A percentile compares a stretch with the other conserved stretches of the same genome.
phyloP scores from a whole-genome alignment of 164 flowering plant genomes.

The Liriodendron chinense region DNA sequence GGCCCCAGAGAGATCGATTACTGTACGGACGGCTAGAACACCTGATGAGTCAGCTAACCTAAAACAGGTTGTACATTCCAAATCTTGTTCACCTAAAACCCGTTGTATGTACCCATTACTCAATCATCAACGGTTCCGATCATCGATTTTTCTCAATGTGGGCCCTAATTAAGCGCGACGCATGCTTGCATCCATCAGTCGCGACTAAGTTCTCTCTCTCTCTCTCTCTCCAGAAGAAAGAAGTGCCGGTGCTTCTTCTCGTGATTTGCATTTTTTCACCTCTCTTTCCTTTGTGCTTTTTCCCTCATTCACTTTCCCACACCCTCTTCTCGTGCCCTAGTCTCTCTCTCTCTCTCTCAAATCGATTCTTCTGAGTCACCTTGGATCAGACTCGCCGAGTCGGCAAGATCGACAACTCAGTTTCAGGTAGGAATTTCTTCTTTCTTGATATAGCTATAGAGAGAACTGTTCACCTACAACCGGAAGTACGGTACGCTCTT shows the following conservation, averaged over 20 bases:
- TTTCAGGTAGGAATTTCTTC: conserved; percentile 11
- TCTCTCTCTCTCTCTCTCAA: not conserved
- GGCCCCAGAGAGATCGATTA: too few relatives aligned
- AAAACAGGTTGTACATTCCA: too few relatives aligned
- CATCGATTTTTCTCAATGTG: too few relatives aligned
- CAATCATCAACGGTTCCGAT: not conserved
- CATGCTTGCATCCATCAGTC: not conserved
- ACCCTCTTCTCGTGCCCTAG: not conserved
- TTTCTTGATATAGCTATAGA: not conserved
- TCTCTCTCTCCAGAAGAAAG: not conserved
- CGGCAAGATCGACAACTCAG: not conserved
- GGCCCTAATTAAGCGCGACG: not conserved
- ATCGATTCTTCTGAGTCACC: conserved; percentile 1
- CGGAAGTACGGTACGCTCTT: not conserved
- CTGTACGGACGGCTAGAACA: too few relatives aligned
- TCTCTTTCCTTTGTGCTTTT: conserved; percentile 3
- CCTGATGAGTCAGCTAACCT: too few relatives aligned
- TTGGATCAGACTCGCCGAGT: not conserved
- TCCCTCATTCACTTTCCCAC: not conserved
- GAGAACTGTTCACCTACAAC: not conserved
- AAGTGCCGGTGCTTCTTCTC: conserved; percentile 21
- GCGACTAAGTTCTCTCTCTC: not conserved
- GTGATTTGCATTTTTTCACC: conserved; percentile 26
- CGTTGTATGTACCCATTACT: not conserved
- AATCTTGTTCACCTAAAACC: too few relatives aligned